Evolutionary conservation across 352 stramenopile genomes (phyloP).

Genomic region (Phytopythium helicoides): DNA sequence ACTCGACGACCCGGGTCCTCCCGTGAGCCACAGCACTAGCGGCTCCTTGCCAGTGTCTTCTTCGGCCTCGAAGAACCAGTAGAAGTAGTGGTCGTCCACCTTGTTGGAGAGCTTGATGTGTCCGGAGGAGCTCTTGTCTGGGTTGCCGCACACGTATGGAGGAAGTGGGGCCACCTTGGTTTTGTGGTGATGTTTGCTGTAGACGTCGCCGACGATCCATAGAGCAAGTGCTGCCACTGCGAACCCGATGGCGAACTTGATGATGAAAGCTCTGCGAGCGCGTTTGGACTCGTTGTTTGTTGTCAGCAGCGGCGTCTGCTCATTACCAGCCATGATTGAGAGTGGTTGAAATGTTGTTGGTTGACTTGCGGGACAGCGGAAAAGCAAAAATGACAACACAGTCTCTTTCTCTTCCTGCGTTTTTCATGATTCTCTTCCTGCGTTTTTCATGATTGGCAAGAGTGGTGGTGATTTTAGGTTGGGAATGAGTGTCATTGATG

Average conservation of each 20-base stretch:
- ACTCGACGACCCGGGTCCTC: slow-evolving; percentile 38
- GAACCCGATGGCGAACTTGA: slow-evolving; percentile 14
- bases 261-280: slow-evolving; percentile 11
- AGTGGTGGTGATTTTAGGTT: no score
- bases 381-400: no score
- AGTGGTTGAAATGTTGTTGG: neutral
- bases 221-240: slow-evolving; percentile 16
- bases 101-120: slow-evolving; percentile 44
- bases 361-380: no score
- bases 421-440: no score
- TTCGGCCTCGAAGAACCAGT: slow-evolving; percentile 56
- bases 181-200: neutral
- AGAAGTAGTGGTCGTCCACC: slow-evolving; percentile 52
- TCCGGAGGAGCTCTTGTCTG: slow-evolving; percentile 39
- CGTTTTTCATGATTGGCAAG: no score
- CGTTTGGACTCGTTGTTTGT: neutral
- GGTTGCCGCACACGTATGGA: slow-evolving; percentile 11
- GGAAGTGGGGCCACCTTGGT: neutral
- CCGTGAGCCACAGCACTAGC: slow-evolving; percentile 69
- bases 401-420: no score
- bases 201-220: slow-evolving; percentile 13
- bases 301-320: slow-evolving; percentile 20
- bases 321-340: slow-evolving; percentile 12
- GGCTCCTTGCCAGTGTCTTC: slow-evolving; percentile 46
- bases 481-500: no score